Conservation (phyloP, 2,329 filamentous ascomycete genomes). For the Exophiala oligosperma region DNA sequence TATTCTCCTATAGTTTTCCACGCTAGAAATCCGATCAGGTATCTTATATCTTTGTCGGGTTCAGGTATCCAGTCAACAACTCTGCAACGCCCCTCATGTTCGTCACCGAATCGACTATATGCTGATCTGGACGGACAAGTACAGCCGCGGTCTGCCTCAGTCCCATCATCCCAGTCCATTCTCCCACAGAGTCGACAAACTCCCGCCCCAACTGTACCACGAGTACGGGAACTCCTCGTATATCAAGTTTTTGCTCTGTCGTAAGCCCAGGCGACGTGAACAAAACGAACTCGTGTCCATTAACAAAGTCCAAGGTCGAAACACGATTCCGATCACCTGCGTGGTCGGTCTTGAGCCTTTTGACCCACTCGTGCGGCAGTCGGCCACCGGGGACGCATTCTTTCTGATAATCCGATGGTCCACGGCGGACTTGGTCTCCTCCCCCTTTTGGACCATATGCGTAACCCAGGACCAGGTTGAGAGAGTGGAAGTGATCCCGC, state of each 20-base stretch:
- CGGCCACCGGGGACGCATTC: slow-evolving; percentile 4
- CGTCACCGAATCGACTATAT: not conserved
- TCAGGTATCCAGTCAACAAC: not conserved
- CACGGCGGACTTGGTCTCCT: not conserved
- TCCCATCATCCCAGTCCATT: no score
- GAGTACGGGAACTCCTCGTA: not conserved
- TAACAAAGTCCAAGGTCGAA: slow-evolving; percentile 7
- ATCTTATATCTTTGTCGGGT: not conserved
- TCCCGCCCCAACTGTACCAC: slow-evolving; percentile 1
- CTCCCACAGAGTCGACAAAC: not conserved
- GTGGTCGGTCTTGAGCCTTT: no score
- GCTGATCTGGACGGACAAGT: slow-evolving; percentile 13
- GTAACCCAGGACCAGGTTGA: slow-evolving; percentile 7
- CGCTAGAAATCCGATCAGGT: no score
- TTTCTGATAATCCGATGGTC: not conserved
- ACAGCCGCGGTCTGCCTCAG: not conserved
- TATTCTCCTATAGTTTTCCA: not conserved
- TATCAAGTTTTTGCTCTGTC: not conserved
- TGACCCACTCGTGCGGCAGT: slow-evolving; percentile 9
- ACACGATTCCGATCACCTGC: not conserved
- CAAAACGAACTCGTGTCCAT: slow-evolving; percentile 4
- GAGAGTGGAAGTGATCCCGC: slow-evolving; percentile 46
- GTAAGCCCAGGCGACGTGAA: not conserved
- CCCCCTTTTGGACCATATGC: not conserved
- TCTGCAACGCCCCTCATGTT: not conserved